Conservation (phyloP, 2,329 filamentous ascomycete genomes). For the Pseudocercospora fijiensis region DNA sequence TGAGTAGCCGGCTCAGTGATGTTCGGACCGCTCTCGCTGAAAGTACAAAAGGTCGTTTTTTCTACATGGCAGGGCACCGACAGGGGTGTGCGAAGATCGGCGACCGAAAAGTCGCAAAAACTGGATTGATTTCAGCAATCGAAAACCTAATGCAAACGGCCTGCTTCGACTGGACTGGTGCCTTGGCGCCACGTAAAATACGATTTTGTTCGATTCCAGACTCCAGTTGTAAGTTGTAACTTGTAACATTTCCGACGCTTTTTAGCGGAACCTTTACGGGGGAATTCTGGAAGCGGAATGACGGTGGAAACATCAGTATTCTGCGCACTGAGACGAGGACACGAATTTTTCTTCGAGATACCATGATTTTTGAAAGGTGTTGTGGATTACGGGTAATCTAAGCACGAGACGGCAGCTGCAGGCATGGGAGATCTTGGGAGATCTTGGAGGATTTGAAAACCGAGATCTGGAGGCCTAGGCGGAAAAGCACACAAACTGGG, state of each 20-base stretch:
- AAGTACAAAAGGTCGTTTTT: not conserved
- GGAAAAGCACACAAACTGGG: not conserved
- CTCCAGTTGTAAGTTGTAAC: no score
- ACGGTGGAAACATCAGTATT: not conserved
- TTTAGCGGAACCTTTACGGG: not conserved
- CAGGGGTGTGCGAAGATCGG: not conserved
- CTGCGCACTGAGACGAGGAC: not conserved
- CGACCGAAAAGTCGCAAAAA: not conserved
- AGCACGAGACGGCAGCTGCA: not conserved
- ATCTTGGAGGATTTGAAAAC: not conserved
- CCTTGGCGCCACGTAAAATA: not conserved
- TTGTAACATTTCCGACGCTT: not conserved
- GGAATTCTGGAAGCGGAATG: not conserved
- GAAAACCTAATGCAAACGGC: not conserved
- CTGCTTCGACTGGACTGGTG: not conserved
- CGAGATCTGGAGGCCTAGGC: not conserved
- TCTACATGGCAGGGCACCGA: not conserved
- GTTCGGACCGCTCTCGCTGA: not conserved
- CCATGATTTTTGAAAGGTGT: constrained; percentile 8
- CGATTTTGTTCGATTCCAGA: not conserved
- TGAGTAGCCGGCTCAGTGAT: not conserved
- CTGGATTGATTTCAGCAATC: not conserved
- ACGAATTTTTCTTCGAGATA: constrained; percentile 21
- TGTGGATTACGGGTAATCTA: constrained; percentile 1
- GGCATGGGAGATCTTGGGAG: not conserved